Evolutionary conservation across 2,329 filamentous ascomycete species (phyloP), one percentile per base, ranked within the genome.

Genomic region (Fusarium torreyae): DNA sequence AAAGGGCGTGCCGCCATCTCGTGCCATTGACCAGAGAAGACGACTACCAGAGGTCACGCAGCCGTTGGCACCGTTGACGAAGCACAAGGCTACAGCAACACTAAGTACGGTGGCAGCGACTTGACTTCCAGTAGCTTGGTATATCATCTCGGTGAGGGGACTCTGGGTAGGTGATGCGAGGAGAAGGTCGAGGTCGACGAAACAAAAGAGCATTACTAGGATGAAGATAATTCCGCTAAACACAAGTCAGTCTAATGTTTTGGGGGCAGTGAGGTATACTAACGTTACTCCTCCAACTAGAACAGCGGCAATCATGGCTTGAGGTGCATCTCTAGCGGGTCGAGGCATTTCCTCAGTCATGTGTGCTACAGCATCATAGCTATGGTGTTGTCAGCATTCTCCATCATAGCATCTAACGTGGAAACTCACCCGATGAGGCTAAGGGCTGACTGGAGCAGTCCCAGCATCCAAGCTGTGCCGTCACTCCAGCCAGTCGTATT

Each of bases 281-380:
- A 62, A 81, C 80, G 81, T 83, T 17, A 79, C 75, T 6, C 81
- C 81, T 24, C 81, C 82, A 6, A 83, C 79, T 1, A 75, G 68
- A 13, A 85, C 78, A n/a, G 81, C 78, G 49, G 69, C 57, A 20
- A 72, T 67, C 63, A 84, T 83, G 1, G 82, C 81, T 6, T 78
- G 75, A 1, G 82, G 82, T 1, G 78, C 79, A 46, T 84, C 81
- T 28, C 76, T 69, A 6, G 77, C 63, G 3, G 82, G 82, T 7
- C 70, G 69, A 6, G 81, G 82, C 79, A 85, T 84, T 69, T 84
- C 83, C 67, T 84, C 82, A 7, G 80, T 80, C 77, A 84, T 79
- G 59, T 85, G 82, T 28, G 82, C 75, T 6, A 80, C 79, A 4
- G 80, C 82, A 69, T 85, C 83, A 66, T 82, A 85, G 13, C 81